Evolutionary conservation across 148 eudicot species (phyloP), one percentile per base, ranked within the genome.

Genomic region (Camellia lanceoleosa): DNA sequence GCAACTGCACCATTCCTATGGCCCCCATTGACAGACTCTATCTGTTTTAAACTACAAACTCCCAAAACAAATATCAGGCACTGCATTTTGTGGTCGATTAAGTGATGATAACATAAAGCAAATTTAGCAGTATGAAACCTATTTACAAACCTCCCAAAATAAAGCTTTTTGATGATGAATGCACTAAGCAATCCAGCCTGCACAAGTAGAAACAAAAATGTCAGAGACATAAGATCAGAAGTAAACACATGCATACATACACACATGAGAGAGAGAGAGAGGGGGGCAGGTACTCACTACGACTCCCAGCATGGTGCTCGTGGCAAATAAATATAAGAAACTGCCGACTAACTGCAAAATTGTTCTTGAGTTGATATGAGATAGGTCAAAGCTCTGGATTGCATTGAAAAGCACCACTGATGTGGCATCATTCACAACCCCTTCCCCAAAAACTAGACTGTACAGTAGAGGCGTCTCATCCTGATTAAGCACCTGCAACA

Each of bases 351-450:
- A 92, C 75, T 89, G 78, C 65, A 90, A 83, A 56, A 87, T 83
- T 71, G 80, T 81, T 82, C 84, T 74, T 30, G 93, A 71, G 84
- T 77, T 73, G 77, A 90, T 75, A 82, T 90, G 87, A 83, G 92
- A 82, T 9, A 89, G 83, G 56, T 93, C 97, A 80, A 93, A 90
- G 84, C 84, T 90, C 83, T 93, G 97, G 84, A 93, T 91, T 1
- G 95, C 97, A 73, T 93, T 93, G 85, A 93, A 93, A 58, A 93
- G 87, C 84, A 93, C 97, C 61, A 93, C 89, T 20, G 97, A 93
- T 61, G 97, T 93, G 66, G 97, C 97, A 82, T 93, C 97, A 78
- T 93, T 93, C 30, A 93, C 97, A 42, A 91, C 97, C 49, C 97
- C 97, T 89, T 93, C 97, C 43, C 97, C 95, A 62, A 93, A 92